Percentiles rank a stretch among this genome's conserved stretches.
Conservation (phyloP, 805 yeast species). For the Pichia heedii region DNA sequence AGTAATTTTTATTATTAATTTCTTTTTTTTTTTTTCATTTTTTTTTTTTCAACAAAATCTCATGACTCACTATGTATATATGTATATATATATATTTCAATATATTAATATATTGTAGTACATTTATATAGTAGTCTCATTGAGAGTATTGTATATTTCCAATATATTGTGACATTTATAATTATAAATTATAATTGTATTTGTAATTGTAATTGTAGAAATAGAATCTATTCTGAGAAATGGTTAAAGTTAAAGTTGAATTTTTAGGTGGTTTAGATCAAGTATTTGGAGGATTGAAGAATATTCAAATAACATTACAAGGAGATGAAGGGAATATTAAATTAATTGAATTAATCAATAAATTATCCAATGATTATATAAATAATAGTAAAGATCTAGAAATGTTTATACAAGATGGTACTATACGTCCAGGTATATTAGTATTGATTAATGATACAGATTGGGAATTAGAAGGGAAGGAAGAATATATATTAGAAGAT, state of each 20-base stretch:
- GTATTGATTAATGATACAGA: constrained; percentile 91
- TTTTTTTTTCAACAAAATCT: too few species aligned
- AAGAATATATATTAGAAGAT: constrained; percentile 63
- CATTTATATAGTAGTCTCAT: too few species aligned
- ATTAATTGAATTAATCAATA: constrained; percentile 40
- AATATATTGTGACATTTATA: too few species aligned
- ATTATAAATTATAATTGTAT: too few species aligned
- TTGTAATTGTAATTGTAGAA: too few species aligned
- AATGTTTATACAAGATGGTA: constrained; percentile 73
- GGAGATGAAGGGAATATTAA: constrained; percentile 23
- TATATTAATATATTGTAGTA: too few species aligned
- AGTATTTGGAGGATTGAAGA: constrained; percentile 51
- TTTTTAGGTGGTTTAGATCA: constrained; percentile 78
- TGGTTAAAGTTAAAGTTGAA: constrained; percentile 34
- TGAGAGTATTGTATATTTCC: too few species aligned
- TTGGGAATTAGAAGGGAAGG: constrained; percentile 93
- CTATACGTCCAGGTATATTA: constrained; percentile 84
- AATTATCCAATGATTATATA: constrained; percentile 46
- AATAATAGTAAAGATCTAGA: constrained; percentile 54
- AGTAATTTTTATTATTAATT: too few species aligned
- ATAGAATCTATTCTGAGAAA: too few species aligned
- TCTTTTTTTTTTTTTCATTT: too few species aligned
- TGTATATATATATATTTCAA: too few species aligned
- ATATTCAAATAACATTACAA: constrained; percentile 20
- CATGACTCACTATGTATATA: too few species aligned